A percentile compares a stretch with the other conserved stretches of the same genome.
Conservation (phyloP, 768 basidiomycete species). For the Leccinum olivaceopallidum region DNA sequence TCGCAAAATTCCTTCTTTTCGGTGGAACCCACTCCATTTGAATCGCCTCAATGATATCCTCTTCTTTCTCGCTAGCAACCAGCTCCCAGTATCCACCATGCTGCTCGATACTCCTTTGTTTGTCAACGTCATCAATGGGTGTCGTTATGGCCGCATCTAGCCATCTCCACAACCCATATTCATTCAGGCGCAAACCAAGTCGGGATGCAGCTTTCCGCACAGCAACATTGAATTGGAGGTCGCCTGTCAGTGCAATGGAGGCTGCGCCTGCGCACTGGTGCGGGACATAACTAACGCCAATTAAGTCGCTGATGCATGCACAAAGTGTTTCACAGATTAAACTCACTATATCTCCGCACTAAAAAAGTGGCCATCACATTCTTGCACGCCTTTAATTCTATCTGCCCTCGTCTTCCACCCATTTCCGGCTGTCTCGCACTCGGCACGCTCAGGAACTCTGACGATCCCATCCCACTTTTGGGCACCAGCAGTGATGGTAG, state of each 20-base stretch:
- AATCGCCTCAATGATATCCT: conserved; percentile 26
- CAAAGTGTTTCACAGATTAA: background rate
- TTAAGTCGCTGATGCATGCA: background rate
- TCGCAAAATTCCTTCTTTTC: conserved; percentile 26
- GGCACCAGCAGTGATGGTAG: conserved; percentile 31
- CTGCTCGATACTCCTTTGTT: conserved; percentile 8
- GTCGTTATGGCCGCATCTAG: conserved; percentile 8
- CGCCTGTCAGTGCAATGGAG: conserved; percentile 56
- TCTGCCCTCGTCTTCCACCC: conserved; percentile 32
- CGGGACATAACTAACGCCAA: conserved; percentile 21
- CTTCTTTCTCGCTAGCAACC: conserved; percentile 24
- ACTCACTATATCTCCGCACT: conserved; percentile 36
- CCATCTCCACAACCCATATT: conserved; percentile 69
- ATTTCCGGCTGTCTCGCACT: conserved; percentile 9
- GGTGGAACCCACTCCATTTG: conserved; percentile 30
- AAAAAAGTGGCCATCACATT: conserved; percentile 39
- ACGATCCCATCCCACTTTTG: conserved; percentile 55
- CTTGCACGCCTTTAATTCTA: conserved; percentile 27
- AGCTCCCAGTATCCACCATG: conserved; percentile 26
- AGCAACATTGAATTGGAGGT: conserved; percentile 45
- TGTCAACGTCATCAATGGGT: conserved; percentile 1
- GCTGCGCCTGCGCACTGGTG: conserved; percentile 45
- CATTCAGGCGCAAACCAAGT: conserved; percentile 53
- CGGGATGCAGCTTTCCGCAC: conserved; percentile 43
- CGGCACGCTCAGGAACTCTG: conserved; percentile 41